A percentile compares a stretch with the other conserved stretches of the same genome.
phyloP scores from a whole-genome alignment of 2,329 filamentous ascomycete genomes.

The Colletotrichum tofieldiae region DNA sequence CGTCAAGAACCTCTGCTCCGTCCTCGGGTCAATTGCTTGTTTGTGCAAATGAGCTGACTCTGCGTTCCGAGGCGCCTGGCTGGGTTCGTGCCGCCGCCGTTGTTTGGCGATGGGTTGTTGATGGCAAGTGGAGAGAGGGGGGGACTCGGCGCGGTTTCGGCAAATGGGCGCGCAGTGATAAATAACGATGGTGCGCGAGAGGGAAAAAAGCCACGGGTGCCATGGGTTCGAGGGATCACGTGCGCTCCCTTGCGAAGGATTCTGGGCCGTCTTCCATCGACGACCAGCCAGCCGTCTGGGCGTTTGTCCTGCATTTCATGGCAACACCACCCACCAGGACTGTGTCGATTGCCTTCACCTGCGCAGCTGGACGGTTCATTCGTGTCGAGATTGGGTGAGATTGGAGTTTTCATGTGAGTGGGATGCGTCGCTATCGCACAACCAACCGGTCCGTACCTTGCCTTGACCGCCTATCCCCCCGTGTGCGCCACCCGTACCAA shows the following conservation, averaged over 20 bases:
- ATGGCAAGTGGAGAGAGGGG: constrained; percentile 27
- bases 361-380: not conserved
- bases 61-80: constrained; percentile 13
- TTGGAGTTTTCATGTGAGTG: not conserved
- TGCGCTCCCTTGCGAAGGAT: constrained; percentile 13
- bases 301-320: not conserved
- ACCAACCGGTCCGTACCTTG: not conserved
- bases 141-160: constrained; percentile 40
- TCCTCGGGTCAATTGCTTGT: not conserved
- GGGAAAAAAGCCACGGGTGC: not conserved
- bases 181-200: constrained; percentile 5
- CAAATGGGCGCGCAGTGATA: constrained; percentile 24
- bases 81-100: not conserved
- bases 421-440: constrained; percentile 1
- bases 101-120: constrained; percentile 23
- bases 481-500: not conserved
- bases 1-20: not conserved
- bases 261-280: not conserved
- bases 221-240: constrained; percentile 27
- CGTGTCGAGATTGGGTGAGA: not conserved
- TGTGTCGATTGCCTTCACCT: no score
- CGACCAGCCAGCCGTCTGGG: not conserved
- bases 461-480: not conserved
- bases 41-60: constrained; percentile 14
- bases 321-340: not conserved